Base-by-base conservation (phyloP, 2,329 filamentous ascomycete species). In the Ophiostoma australiae region DNA sequence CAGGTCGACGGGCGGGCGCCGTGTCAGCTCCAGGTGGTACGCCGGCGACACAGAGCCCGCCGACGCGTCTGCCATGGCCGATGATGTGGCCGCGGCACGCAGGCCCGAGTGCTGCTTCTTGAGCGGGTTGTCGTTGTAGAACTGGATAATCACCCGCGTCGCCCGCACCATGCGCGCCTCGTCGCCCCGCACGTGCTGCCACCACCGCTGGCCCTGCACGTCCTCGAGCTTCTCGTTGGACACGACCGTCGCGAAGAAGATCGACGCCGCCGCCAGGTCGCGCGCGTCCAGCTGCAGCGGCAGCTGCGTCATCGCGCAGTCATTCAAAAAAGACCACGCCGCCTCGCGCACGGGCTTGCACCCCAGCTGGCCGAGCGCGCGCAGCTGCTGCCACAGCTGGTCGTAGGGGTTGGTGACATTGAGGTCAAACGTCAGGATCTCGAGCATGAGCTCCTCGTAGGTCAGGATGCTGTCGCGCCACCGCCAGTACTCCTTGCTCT, bases 401-500 rank as follows among this genome's bases (percentile, higher is more conserved):
- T 90, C 89, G 79, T 98, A 95, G 0, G 95, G 94, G 72, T 93
- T 92, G 75, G 96, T 91, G 37, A 97, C 85, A 80, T 94, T 92
- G 66, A 99, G 84, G 78, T 99, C 95, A 79, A 99, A 99, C 72
- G 94, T 98, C 23, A 99, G 84, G 66, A 89, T 89, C 79, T 98
- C 95, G 20, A 99, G 86, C 82, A 99, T 91, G 63, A 94, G 84
- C 78, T 98, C 95, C 81, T 99, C 95, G 77, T 96, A 93, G 74
- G 91, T 90, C 17, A 98, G 83, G 71, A 99, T 97, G 72, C 91
- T 95, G 78, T 99, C 95, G 73, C 93, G 88, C 95, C 95, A 99
- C 77, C 91, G 89, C 95, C 95, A 99, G 79, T 95, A 99, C 78
- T 99, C 95, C 78, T 97, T 98, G 75, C 91, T 96, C 80, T 98